phyloP scores from a whole-genome alignment of 2,329 filamentous ascomycete species.

The Colletotrichum incanum region DNA sequence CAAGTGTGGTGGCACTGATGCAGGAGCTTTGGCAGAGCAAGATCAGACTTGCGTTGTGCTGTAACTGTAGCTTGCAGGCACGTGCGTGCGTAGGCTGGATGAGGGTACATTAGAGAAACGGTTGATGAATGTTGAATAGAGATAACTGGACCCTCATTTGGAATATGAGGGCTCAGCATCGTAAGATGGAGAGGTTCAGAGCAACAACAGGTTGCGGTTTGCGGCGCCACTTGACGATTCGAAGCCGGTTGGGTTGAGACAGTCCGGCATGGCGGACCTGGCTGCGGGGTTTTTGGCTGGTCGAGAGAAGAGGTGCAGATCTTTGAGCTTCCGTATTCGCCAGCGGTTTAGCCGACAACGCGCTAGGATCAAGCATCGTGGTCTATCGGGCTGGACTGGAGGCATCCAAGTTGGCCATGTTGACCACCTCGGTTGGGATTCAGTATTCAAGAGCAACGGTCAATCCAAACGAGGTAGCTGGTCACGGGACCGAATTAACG shows the following conservation, averaged over 20 bases:
- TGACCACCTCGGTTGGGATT: background rate
- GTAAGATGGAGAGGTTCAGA: background rate
- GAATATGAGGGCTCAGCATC: background rate
- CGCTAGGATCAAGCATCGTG: background rate
- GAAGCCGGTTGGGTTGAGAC: background rate
- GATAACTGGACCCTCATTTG: background rate
- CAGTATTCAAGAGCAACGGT: background rate
- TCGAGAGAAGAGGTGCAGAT: background rate
- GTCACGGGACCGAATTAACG: background rate
- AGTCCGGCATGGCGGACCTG: background rate
- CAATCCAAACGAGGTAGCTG: background rate
- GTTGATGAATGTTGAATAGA: background rate
- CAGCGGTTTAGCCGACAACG: background rate
- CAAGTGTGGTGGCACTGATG: background rate
- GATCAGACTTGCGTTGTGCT: background rate
- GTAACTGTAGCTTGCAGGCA: slow-evolving; percentile 1
- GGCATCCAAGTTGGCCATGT: background rate
- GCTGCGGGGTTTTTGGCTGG: background rate
- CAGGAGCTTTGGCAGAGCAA: background rate
- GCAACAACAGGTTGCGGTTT: background rate
- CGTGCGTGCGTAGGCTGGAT: background rate
- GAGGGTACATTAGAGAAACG: background rate
- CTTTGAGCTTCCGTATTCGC: background rate
- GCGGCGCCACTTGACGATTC: background rate
- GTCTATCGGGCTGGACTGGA: background rate